Evolutionary conservation across 441 rosid genomes (phyloP).

Genomic region (Arabidopsis lyrata): DNA sequence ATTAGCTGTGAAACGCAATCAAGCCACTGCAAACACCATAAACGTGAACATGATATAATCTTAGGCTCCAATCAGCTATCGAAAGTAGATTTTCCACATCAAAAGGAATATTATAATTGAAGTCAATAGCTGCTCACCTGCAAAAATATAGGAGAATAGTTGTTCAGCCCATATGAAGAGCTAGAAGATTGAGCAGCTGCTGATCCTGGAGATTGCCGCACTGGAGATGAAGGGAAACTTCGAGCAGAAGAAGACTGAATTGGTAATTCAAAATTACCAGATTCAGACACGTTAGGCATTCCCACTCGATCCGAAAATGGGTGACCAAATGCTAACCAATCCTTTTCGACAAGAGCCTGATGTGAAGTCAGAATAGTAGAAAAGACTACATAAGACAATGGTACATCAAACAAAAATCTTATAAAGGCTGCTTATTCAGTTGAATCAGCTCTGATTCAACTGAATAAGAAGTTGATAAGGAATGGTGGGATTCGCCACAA

Average conservation of each 20-base stretch:
- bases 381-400: conserved; percentile 27
- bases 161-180: conserved; percentile 81
- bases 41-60: conserved; percentile 4
- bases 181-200: conserved; percentile 69
- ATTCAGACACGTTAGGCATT: conserved; percentile 78
- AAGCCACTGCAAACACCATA: conserved; percentile 87
- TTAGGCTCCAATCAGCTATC: conserved; percentile 7
- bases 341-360: conserved; percentile 96
- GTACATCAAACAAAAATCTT: conserved; percentile 27
- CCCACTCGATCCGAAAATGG: conserved; percentile 97
- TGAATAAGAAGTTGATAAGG: no score
- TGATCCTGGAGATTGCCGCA: conserved; percentile 76
- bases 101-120: conserved; percentile 14
- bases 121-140: conserved; percentile 62
- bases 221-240: conserved; percentile 74
- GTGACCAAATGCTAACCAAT: conserved; percentile 99
- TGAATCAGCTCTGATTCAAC: no score
- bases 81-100: conserved; percentile 15
- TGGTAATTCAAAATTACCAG: conserved; percentile 63
- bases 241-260: conserved; percentile 79
- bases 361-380: conserved; percentile 33
- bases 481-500: conserved; percentile 25
- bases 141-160: conserved; percentile 95
- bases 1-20: conserved; percentile 92
- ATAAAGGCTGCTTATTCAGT: conserved; percentile 20